phyloP scores from a whole-genome alignment of 352 stramenopile species.

The Phytopythium cucurbitacearum region DNA sequence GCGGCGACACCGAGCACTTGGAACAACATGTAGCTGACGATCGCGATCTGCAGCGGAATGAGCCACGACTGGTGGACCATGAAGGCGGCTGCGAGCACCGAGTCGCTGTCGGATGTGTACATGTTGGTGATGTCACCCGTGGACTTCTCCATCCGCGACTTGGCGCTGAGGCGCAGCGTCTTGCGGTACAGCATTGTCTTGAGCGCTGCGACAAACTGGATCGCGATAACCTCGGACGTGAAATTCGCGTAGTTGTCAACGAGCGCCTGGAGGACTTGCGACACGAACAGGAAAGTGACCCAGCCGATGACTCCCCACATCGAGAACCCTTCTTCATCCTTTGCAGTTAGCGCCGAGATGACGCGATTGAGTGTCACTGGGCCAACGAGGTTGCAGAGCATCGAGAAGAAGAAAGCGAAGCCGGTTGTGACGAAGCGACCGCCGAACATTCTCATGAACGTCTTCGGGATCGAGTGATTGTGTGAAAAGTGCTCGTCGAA shows the following conservation, averaged over 20 bases:
- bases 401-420: slow-evolving; percentile 35
- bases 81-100: slow-evolving; percentile 33
- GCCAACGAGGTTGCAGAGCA: slow-evolving; percentile 46
- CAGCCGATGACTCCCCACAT: slow-evolving; percentile 20
- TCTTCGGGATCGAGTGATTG: slow-evolving; percentile 24
- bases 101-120: slow-evolving; percentile 52
- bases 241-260: slow-evolving; percentile 45
- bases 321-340: slow-evolving; percentile 15
- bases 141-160: slow-evolving; percentile 33
- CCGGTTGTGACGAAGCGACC: slow-evolving; percentile 33
- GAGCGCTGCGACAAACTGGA: slow-evolving; percentile 44
- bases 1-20: slow-evolving; percentile 29
- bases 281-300: slow-evolving; percentile 36
- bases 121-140: slow-evolving; percentile 59
- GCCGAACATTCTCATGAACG: slow-evolving; percentile 31
- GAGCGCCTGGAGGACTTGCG: slow-evolving; percentile 53
- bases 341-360: slow-evolving; percentile 16
- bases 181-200: slow-evolving; percentile 57
- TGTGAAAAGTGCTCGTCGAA: slow-evolving; percentile 22
- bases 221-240: slow-evolving; percentile 41
- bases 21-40: slow-evolving; percentile 43
- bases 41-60: slow-evolving; percentile 44
- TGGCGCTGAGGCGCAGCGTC: slow-evolving; percentile 37
- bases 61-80: slow-evolving; percentile 63
- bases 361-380: slow-evolving; percentile 41